These are phyloP conservation scores for Lasiosphaeris hirsuta DNA, from an alignment of 495 filamentous ascomycete genomes.

Conservation along the genomic window DNA sequence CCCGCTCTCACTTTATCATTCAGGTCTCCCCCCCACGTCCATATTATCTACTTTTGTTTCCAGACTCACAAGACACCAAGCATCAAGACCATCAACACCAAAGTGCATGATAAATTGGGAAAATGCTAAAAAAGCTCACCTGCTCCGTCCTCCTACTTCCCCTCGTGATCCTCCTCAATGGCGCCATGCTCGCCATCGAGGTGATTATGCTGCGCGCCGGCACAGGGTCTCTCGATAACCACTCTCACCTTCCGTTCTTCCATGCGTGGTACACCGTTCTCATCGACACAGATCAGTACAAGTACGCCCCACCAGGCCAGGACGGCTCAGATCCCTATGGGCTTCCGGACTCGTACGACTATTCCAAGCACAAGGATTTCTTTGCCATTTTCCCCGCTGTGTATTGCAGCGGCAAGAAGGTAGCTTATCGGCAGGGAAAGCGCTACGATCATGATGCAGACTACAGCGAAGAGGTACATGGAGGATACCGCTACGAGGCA, in stretches of 20 bases:
- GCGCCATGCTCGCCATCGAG: background rate
- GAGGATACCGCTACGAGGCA: background rate
- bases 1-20: too few relatives aligned
- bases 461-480: too few relatives aligned
- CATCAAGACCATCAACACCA: too few relatives aligned
- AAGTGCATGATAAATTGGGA: too few relatives aligned
- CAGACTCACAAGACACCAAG: too few relatives aligned
- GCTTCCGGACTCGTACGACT: constrained; percentile 11
- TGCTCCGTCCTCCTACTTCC: constrained; percentile 3
- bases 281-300: constrained; percentile 7
- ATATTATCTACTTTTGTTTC: too few relatives aligned
- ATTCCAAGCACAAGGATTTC: constrained; percentile 9
- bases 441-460: too few relatives aligned
- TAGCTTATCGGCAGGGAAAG: too few relatives aligned
- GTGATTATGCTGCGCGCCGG: constrained; percentile 7
- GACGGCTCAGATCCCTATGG: background rate
- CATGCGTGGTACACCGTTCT: background rate
- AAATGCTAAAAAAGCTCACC: constrained; percentile 3
- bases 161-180: background rate
- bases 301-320: background rate
- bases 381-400: constrained; percentile 9
- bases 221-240: background rate
- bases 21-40: too few relatives aligned
- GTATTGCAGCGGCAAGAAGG: constrained; percentile 12
- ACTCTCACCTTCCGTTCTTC: background rate